Conservation (phyloP, 2,329 filamentous ascomycete genomes). For the Ceratocystiopsis sp. region DNA sequence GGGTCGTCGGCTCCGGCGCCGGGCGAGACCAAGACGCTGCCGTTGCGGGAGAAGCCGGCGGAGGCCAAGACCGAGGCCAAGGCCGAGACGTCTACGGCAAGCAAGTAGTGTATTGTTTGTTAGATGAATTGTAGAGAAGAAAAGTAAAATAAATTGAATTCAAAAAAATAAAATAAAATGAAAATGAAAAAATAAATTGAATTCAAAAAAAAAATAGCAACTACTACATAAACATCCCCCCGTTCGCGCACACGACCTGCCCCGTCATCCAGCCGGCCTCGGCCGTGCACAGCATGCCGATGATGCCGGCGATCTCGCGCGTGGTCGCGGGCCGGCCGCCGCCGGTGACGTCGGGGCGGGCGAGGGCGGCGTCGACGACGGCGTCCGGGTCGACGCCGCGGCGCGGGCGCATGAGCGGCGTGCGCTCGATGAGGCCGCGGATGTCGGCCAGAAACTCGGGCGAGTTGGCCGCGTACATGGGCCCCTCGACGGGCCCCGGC, state of each 20-base stretch:
- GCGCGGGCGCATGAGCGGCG: slow-evolving; percentile 47
- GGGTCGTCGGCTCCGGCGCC: slow-evolving; percentile 7
- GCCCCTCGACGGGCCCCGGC: slow-evolving; percentile 36
- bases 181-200: too few relatives aligned
- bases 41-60: slow-evolving; percentile 15
- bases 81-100: not conserved
- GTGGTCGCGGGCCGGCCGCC: slow-evolving; percentile 47
- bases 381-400: slow-evolving; percentile 44
- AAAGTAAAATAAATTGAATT: too few relatives aligned
- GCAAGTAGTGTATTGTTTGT: too few relatives aligned
- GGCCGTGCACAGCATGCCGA: slow-evolving; percentile 55
- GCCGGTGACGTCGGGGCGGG: slow-evolving; percentile 19
- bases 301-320: slow-evolving; percentile 56
- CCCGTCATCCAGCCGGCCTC: slow-evolving; percentile 68
- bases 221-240: slow-evolving; percentile 39
- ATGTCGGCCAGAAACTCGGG: slow-evolving; percentile 25
- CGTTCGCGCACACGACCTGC: slow-evolving; percentile 65
- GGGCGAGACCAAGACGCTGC: slow-evolving; percentile 13
- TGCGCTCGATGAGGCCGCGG: slow-evolving; percentile 25
- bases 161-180: too few relatives aligned
- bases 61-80: slow-evolving; percentile 10
- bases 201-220: too few relatives aligned
- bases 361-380: slow-evolving; percentile 32
- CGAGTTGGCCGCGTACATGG: slow-evolving; percentile 30
- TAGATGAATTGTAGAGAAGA: too few relatives aligned